A percentile compares a stretch with the other conserved stretches of the same genome.
Conservation (phyloP, 805 yeast genomes). For the Ogataea trehalophila region DNA sequence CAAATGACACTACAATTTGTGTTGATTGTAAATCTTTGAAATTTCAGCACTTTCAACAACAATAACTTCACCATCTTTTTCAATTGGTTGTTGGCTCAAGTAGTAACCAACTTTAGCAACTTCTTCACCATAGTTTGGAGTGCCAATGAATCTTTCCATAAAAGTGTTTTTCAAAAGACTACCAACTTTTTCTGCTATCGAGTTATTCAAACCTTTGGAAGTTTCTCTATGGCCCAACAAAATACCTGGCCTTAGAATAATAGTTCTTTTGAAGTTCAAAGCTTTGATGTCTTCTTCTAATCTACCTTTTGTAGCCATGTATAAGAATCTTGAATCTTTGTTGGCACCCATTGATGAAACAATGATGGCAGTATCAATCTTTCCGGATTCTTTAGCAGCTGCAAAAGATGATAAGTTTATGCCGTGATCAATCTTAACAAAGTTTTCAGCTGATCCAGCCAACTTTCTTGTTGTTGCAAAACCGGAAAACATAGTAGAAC, state of each 20-base stretch:
- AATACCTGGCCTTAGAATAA: conserved; percentile 75
- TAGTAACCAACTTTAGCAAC: conserved; percentile 49
- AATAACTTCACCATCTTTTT: conserved; percentile 22
- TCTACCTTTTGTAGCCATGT: conserved; percentile 66
- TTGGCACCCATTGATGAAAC: conserved; percentile 67
- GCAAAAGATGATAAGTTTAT: conserved; percentile 63
- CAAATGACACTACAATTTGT: neutral
- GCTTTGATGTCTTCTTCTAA: conserved; percentile 63
- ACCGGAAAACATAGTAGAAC: conserved; percentile 51
- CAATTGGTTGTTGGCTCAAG: conserved; percentile 20
- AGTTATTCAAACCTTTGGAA: conserved; percentile 35
- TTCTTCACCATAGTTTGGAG: conserved; percentile 60
- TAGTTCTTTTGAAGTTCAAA: conserved; percentile 62
- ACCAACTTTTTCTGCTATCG: conserved; percentile 30
- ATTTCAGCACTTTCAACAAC: conserved; percentile 18
- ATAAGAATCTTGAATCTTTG: conserved; percentile 51
- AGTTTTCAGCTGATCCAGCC: conserved; percentile 72
- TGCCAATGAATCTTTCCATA: conserved; percentile 27
- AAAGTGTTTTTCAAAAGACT: conserved; percentile 30
- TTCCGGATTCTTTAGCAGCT: conserved; percentile 66
- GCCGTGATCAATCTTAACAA: conserved; percentile 69
- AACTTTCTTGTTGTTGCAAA: conserved; percentile 71
- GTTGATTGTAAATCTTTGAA: conserved; percentile 15
- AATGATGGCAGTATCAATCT: conserved; percentile 57
- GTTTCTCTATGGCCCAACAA: conserved; percentile 58